phyloP scores from a whole-genome alignment of 2,329 filamentous ascomycete species.

The Fusarium keratoplasticum region DNA sequence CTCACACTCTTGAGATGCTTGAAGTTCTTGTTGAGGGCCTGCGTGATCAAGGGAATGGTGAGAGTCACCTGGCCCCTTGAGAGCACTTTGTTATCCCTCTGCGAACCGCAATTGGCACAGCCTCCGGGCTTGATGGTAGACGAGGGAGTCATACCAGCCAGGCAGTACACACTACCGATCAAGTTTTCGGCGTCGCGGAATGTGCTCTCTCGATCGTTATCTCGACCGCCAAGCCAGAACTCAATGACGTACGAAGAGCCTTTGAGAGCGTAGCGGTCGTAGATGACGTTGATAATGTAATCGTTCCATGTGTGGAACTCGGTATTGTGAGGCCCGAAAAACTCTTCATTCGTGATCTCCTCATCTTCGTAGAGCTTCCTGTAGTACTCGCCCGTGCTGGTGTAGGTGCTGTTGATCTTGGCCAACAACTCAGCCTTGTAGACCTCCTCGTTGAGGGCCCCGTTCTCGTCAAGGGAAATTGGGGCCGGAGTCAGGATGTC shows the following conservation, averaged over 20 bases:
- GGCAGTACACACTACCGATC: slow-evolving; percentile 16
- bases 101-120: slow-evolving; percentile 18
- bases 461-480: not conserved
- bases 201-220: not conserved
- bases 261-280: slow-evolving; percentile 23
- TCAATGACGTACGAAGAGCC: slow-evolving; percentile 23
- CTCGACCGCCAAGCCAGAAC: slow-evolving; percentile 19
- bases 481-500: not conserved
- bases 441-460: not conserved
- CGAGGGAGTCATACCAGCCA: not conserved
- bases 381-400: not conserved
- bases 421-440: not conserved
- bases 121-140: not conserved
- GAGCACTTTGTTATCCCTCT: slow-evolving; percentile 1
- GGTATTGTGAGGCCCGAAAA: slow-evolving; percentile 4
- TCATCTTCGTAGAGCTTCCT: not conserved
- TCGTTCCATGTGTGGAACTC: slow-evolving; percentile 12
- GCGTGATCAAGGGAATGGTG: slow-evolving; percentile 8
- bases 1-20: not conserved
- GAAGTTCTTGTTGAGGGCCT: not conserved
- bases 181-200: not conserved
- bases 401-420: not conserved
- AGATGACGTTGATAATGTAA: slow-evolving; percentile 27
- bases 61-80: slow-evolving; percentile 14
- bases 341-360: not conserved